Base-by-base conservation (phyloP, 331 rosid species). In the Quercus phellos region DNA sequence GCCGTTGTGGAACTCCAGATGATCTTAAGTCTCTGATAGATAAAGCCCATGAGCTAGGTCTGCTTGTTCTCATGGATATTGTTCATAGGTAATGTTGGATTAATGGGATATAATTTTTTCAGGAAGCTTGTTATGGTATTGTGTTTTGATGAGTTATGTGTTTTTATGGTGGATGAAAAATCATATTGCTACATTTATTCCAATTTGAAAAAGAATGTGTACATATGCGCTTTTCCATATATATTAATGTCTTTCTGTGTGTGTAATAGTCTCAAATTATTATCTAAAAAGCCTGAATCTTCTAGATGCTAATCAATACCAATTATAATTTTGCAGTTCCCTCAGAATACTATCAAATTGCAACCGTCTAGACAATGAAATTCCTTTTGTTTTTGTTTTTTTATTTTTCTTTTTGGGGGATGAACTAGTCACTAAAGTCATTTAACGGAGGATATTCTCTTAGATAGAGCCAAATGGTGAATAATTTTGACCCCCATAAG, bases 1-100 rank as follows among this genome's bases (percentile, higher is more conserved):
- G 99, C 77, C 94, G 99, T 66, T 95, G 90, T 87, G 99, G 99
- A 81, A 90, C 93, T 80, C 99, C 99, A 26, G 99, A 95, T 24
- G 99, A 95, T 13, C 92, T 95, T 7, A 95, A 93, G 89, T 95
- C 99, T 34, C 86, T 95, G 34, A 87, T 93, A 71, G 99, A 95
- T 78, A 91, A 72, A 86, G 98, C 99, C 78, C 99, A 95, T 72
- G 98, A 93, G 86, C 91, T 95, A 58, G 99, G 93, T 74, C 75
- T 95, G 72, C 92, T 93, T 82, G 99, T 95, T 83, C 92, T 95
- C 88, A 95, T 95, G 99, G 99, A 95, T 88, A 89, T 95, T 67
- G 99, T 95, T 81, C 99, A 95, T 78, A 95, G 99, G 99, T 95
- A 87, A 77, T 70, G 51, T 51, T 73, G 78, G 72, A 4, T 43